Conservation (phyloP, 163 green algal species). For the Chloromonas sp. region DNA sequence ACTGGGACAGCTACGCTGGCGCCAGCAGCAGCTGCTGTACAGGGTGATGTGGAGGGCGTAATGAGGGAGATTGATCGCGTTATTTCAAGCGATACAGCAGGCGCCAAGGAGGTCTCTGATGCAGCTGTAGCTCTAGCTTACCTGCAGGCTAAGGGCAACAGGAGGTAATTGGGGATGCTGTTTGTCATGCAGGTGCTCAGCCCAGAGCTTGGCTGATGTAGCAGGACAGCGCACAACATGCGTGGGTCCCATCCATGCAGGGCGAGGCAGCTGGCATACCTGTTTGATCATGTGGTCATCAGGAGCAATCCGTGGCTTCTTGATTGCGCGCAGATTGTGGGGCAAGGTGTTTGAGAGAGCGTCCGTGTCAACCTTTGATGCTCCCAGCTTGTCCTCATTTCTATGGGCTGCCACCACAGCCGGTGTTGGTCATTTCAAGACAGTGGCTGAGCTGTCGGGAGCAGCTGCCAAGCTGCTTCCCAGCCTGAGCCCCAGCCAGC, state of each 20-base stretch:
- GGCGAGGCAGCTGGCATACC: too few relatives aligned
- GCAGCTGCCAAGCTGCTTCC: conserved; percentile 31
- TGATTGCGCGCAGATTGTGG: conserved; percentile 35
- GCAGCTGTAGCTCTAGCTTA: conserved; percentile 47
- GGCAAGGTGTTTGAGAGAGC: conserved; percentile 52
- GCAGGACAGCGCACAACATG: too few relatives aligned
- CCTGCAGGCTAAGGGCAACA: conserved; percentile 43
- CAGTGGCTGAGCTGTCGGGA: conserved; percentile 37
- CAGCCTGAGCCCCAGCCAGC: conserved; percentile 31
- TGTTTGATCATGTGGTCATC: too few relatives aligned
- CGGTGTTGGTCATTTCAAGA: conserved; percentile 41
- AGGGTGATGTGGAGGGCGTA: conserved; percentile 27
- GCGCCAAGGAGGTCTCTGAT: conserved; percentile 44
- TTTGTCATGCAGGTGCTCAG: not conserved
- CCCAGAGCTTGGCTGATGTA: not conserved
- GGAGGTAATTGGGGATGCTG: conserved; percentile 19
- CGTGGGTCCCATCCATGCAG: too few relatives aligned
- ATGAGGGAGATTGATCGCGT: conserved; percentile 28
- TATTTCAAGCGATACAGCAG: conserved; percentile 15
- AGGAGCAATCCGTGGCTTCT: too few relatives aligned
- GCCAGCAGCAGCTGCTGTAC: conserved; percentile 13
- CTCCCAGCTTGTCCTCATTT: conserved; percentile 38
- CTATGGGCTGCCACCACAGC: conserved; percentile 45
- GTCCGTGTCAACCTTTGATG: conserved; percentile 35
- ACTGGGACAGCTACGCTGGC: not conserved